Evolutionary conservation across 768 basidiomycete genomes (phyloP).

Genomic region (Leccinum longicurvipes): DNA sequence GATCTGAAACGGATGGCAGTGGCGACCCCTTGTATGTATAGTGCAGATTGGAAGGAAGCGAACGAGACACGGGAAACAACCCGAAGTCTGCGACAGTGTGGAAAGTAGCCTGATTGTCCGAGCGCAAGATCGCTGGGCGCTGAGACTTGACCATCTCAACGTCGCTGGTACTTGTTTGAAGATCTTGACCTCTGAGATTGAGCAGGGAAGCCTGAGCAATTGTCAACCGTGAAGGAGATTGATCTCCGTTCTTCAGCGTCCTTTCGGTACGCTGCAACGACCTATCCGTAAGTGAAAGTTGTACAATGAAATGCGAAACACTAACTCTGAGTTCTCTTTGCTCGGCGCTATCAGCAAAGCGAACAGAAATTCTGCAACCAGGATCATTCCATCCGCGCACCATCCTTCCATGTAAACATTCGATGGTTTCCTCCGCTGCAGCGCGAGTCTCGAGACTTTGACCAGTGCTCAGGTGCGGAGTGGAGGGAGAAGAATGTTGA

Average conservation of each 20-base stretch:
- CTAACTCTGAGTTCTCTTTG: conserved; percentile 73
- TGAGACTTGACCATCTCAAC: conserved; percentile 7
- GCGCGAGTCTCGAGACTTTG: conserved; percentile 63
- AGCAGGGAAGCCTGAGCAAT: conserved; percentile 78
- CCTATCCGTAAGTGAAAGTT: conserved; percentile 1
- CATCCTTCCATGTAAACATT: conserved; percentile 75
- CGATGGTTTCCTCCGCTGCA: conserved; percentile 75
- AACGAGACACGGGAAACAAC: conserved; percentile 14
- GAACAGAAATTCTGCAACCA: conserved; percentile 73
- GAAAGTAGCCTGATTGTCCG: conserved; percentile 4
- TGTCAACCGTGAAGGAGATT: conserved; percentile 61
- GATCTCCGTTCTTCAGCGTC: conserved; percentile 54
- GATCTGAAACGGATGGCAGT: conserved; percentile 10
- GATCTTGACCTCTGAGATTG: conserved; percentile 68
- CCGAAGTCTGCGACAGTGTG: background rate
- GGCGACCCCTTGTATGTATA: conserved; percentile 18
- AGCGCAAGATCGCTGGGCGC: conserved; percentile 1
- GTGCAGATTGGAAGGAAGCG: conserved; percentile 22
- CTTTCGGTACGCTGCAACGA: conserved; percentile 57
- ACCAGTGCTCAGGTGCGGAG: background rate
- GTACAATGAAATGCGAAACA: conserved; percentile 8
- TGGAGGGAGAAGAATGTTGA: background rate
- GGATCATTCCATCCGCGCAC: conserved; percentile 76
- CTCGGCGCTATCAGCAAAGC: conserved; percentile 76
- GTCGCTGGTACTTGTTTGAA: conserved; percentile 21